Evolutionary conservation across 2,329 filamentous ascomycete species (phyloP).

Genomic region (Helicocarpus griseus): DNA sequence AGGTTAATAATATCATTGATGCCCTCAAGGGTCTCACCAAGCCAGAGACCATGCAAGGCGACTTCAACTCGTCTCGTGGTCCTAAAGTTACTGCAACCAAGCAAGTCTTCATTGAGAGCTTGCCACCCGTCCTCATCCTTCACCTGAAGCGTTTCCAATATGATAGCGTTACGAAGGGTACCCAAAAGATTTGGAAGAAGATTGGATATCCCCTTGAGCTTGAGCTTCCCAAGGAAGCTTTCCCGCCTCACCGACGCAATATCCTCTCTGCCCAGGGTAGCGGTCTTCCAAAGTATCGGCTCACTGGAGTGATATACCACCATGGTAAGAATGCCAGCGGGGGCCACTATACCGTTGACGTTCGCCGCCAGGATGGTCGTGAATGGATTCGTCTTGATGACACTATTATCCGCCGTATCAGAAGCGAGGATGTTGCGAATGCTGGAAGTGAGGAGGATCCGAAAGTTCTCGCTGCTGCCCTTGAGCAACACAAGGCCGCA

Average conservation of each 20-base stretch:
- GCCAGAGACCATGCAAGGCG: constrained; percentile 73
- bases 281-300: constrained; percentile 68
- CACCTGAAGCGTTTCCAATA: constrained; percentile 98
- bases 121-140: constrained; percentile 85
- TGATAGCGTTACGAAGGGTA: constrained; percentile 68
- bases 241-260: constrained; percentile 65
- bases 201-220: constrained; percentile 90
- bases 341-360: constrained; percentile 96
- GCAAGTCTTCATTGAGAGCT: constrained; percentile 84
- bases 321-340: constrained; percentile 94
- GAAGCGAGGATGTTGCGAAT: constrained; percentile 80
- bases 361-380: constrained; percentile 82
- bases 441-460: constrained; percentile 72
- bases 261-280: constrained; percentile 56
- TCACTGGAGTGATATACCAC: constrained; percentile 90
- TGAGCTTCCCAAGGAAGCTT: constrained; percentile 83
- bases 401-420: constrained; percentile 75
- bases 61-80: constrained; percentile 71
- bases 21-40: constrained; percentile 76
- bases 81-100: constrained; percentile 73
- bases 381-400: constrained; percentile 97
- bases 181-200: constrained; percentile 98
- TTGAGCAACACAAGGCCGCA: constrained; percentile 50
- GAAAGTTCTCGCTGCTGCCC: constrained; percentile 53
- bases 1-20: constrained; percentile 85